Evolutionary conservation across 257 asterid species (phyloP), one percentile per base, ranked within the genome.

Genomic region (Henckelia pumila): DNA sequence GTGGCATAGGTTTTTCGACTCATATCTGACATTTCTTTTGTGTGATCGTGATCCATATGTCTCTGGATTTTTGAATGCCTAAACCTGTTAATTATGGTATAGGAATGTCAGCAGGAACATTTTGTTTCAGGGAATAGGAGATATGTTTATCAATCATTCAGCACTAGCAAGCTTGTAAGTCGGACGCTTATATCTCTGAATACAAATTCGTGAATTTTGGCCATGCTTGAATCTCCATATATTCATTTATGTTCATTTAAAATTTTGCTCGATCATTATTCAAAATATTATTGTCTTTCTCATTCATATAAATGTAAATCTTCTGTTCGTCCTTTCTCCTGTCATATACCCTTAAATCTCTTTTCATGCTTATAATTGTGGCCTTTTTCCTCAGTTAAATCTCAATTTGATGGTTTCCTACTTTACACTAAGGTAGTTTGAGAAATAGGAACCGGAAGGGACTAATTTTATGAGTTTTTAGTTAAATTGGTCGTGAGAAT

Each of bases 91-190:
- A 75, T 76, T 59, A 21, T 79, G 71, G 66, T 69, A 57, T 77
- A 94, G 99, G 89, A 94, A 94, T 61, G 24, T 91, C 74, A 94
- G 99, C 79, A 81, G 55, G 55, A 94, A 94, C 71, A 64, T 68
- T 20, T 82, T 94, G 71, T 77, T 82, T 70, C 96, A 84, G 79
- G 70, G 86, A 21, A 76, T 94, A 81, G 96, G 96, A 79, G 98
- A 91, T 83, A 58, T 91, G 83, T 89, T 87, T 78, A 70, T 49
- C 68, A 91, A 87, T 64, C 96, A 83, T 84, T 80, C 96, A 32
- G 74, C 79, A 47, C 78, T 94, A 35, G 77, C 76, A 57, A 78
- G 84, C 21, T 65, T 94, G 99, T 91, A 85, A 88, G 98, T 58
- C 71, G 26, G 50, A 57, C 64, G 35, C 13, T 50, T 64, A 10